A percentile compares a stretch with the other conserved stretches of the same genome.
Conservation (phyloP, 1,284 basidiomycete genomes). For the Amylostereum chailletii region DNA sequence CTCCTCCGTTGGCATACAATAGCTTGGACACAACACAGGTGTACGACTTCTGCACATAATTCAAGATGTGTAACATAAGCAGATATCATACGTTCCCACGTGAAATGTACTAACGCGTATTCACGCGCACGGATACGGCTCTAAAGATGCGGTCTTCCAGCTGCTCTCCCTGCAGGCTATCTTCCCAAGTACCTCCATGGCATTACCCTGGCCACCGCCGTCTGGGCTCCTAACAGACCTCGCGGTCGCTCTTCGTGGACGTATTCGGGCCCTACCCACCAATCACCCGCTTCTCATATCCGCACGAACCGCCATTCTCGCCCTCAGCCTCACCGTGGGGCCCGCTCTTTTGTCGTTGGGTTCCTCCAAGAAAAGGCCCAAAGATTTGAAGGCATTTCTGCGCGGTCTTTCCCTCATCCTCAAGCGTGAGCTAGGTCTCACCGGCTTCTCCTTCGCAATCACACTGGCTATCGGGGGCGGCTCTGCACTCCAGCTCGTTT, state of each 20-base stretch:
- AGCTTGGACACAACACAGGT: no score
- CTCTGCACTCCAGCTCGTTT: constrained; percentile 37
- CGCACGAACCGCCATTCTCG: constrained; percentile 58
- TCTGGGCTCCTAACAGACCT: no score
- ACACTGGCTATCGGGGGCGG: constrained; percentile 58
- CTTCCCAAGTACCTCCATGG: no score
- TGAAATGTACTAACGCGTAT: no score
- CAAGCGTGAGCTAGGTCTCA: constrained; percentile 43
- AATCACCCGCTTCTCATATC: constrained; percentile 52
- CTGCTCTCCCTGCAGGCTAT: no score
- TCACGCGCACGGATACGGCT: no score
- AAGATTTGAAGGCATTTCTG: constrained; percentile 7
- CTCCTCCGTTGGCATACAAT: no score
- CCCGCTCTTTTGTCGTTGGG: constrained; percentile 51
- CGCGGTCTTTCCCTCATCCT: constrained; percentile 23
- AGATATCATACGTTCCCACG: no score
- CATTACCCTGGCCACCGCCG: no score
- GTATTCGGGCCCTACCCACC: constrained; percentile 15
- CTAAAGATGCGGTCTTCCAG: no score
- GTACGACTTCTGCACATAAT: no score
- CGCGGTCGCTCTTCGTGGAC: neutral
- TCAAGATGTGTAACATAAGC: no score
- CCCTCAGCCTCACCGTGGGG: constrained; percentile 54
- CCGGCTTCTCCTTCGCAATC: constrained; percentile 62
- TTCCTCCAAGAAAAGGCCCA: constrained; percentile 22